phyloP scores from a whole-genome alignment of 495 filamentous ascomycete species.

The Friedmanniomyces simplex region DNA sequence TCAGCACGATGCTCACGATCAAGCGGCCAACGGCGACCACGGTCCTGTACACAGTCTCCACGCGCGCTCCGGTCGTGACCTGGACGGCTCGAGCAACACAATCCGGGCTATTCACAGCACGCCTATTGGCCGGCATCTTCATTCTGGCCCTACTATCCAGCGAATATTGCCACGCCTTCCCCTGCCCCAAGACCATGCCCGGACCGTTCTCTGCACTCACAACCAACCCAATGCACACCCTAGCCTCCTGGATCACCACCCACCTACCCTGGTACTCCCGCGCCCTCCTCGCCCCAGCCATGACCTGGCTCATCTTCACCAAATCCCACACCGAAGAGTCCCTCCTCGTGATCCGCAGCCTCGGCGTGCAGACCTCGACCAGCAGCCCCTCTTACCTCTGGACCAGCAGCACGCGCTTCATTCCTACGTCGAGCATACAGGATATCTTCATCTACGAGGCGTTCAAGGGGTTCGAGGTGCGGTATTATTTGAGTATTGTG shows the following conservation, averaged over 20 bases:
- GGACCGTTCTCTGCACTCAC: not conserved
- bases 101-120: conserved; percentile 1
- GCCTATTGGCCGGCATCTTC: conserved; percentile 1
- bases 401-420: conserved; percentile 68
- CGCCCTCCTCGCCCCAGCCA: not conserved
- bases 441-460: conserved; percentile 94
- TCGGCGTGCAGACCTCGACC: conserved; percentile 83
- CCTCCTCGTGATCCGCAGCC: conserved; percentile 73
- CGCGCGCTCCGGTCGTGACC: conserved; percentile 20
- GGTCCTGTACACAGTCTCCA: conserved; percentile 29
- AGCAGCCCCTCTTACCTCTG: conserved; percentile 53
- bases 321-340: conserved; percentile 55
- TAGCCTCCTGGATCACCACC: not conserved
- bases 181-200: not conserved
- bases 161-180: conserved; percentile 3
- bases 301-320: conserved; percentile 1
- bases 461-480: conserved; percentile 84
- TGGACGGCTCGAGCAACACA: conserved; percentile 17
- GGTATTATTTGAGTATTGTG: conserved; percentile 80
- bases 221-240: not conserved
- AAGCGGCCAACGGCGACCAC: conserved; percentile 26
- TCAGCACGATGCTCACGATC: not conserved
- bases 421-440: conserved; percentile 81
- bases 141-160: conserved; percentile 14
- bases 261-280: not conserved